These are phyloP conservation scores for Discostella pseudostelligera DNA, from an alignment of 108 stramenopile species.

Conservation along the genomic window DNA sequence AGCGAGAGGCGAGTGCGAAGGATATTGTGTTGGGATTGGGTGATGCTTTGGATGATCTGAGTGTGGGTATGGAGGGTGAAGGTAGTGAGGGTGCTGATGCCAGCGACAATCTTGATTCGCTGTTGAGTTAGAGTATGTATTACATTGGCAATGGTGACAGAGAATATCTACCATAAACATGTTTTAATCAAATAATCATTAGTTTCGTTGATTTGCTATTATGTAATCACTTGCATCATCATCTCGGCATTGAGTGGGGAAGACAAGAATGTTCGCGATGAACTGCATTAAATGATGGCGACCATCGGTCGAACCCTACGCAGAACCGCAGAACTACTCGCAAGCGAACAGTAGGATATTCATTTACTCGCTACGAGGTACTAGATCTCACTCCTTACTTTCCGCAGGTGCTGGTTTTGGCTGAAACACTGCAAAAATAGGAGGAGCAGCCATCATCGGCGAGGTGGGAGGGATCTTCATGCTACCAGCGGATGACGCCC, in stretches of 20 bases:
- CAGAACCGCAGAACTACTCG: too few species aligned
- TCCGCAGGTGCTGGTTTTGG: constrained; percentile 32
- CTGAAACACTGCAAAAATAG: constrained; percentile 48
- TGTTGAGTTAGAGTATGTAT: constrained; percentile 46
- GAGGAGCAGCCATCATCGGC: constrained; percentile 22
- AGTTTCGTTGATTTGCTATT: too few species aligned
- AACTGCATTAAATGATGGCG: too few species aligned
- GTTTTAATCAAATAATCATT: neutral
- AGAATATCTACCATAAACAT: neutral
- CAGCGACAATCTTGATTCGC: constrained; percentile 80
- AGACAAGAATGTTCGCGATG: too few species aligned
- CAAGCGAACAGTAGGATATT: too few species aligned
- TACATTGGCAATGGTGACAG: neutral
- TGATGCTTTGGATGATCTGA: constrained; percentile 86
- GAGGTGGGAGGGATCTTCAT: constrained; percentile 15
- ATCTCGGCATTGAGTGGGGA: too few species aligned
- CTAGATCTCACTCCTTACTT: too few species aligned
- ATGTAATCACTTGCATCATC: too few species aligned
- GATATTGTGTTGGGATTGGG: constrained; percentile 93
- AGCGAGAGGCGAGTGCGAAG: constrained; percentile 88
- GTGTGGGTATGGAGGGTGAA: constrained; percentile 49
- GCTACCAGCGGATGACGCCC: neutral
- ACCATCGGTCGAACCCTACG: too few species aligned
- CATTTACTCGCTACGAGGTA: too few species aligned
- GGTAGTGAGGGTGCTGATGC: constrained; percentile 55